Base-by-base conservation (phyloP, 257 asterid genomes). In the Solanum lycopersicoides region DNA sequence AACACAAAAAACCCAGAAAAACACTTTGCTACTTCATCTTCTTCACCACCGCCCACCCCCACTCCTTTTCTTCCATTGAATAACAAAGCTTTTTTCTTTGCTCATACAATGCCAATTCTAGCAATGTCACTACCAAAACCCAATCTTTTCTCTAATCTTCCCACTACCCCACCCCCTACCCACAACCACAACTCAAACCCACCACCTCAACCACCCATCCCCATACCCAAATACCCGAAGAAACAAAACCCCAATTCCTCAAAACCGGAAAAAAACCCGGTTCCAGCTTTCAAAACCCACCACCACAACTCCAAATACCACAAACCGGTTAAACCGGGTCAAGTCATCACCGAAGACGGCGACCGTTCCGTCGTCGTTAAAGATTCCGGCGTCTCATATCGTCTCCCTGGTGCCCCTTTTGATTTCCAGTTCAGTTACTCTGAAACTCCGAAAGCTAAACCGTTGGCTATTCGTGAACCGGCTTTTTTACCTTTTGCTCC, bases 401-500 rank as follows among this genome's bases (percentile, higher is more conserved):
- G 93, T 1, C 88, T 97, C 11, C 99, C 99, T 37, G 98, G 98
- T 65, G 99, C 98, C 34, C 99, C 99, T 5, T 97, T 97, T 80
- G 99, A 95, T n/a, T 97, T 97, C 68, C 95, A 92, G 90, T 95
- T 89, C 91, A 97, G 99, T 88, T 97, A 95, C 45, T 97, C 99
- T 1, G 99, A 97, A 86, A 91, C 93, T 14, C 99, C 99, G 0
- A 93, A 92, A 86, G 98, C 90, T 28, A 88, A 91, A 91, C 98
- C 99, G 1, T 21, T 97, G 20, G 99, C 98, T 10, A 92, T 97
- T 89, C 93, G 99, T 20, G 99, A 95, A 90, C 99, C 99, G 3
- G 98, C 96, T 2, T 95, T 97, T 85, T 87, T 97, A 88, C 99
- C 99, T 25, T 95, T 97, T 86, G 98, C 98, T 7, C 99, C 99